Conservation (phyloP, 2,329 filamentous ascomycete genomes). For the Teratosphaeria pseudoeucalypti region DNA sequence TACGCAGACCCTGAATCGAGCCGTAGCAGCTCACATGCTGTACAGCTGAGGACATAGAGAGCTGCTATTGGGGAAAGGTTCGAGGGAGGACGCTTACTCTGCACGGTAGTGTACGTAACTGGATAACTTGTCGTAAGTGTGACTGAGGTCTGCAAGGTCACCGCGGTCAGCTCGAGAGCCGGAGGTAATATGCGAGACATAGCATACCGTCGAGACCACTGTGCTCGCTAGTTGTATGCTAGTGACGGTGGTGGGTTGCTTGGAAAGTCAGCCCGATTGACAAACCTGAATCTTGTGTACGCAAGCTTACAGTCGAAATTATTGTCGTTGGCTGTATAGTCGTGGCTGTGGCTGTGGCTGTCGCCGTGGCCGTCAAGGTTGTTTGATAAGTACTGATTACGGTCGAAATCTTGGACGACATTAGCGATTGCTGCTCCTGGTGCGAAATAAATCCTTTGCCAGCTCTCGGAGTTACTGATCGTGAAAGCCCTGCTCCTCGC, state of each 20-base stretch:
- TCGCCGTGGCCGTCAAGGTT: background rate
- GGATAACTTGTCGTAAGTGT: background rate
- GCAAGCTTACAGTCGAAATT: background rate
- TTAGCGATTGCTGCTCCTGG: background rate
- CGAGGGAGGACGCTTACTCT: background rate
- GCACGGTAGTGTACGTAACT: background rate
- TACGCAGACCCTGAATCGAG: too few species aligned
- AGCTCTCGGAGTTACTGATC: too few species aligned
- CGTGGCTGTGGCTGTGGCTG: background rate
- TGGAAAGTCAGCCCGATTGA: background rate
- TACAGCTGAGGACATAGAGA: too few species aligned
- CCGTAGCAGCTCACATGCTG: too few species aligned
- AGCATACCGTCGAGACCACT: too few species aligned
- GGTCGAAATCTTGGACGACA: background rate
- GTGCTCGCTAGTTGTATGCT: too few species aligned
- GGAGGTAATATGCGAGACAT: too few species aligned
- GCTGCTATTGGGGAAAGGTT: too few species aligned
- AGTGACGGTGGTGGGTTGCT: too few species aligned
- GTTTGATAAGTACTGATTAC: background rate
- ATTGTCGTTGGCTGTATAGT: background rate
- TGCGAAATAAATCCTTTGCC: background rate
- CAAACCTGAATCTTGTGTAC: background rate
- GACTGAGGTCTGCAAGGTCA: background rate
- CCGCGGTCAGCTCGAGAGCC: too few species aligned
- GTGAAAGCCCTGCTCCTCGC: too few species aligned